A percentile compares a stretch with the other conserved stretches of the same genome.
These are phyloP conservation scores for Coffea humblotiana DNA, from an alignment of 305 asterid genomes.

Conservation along the genomic window DNA sequence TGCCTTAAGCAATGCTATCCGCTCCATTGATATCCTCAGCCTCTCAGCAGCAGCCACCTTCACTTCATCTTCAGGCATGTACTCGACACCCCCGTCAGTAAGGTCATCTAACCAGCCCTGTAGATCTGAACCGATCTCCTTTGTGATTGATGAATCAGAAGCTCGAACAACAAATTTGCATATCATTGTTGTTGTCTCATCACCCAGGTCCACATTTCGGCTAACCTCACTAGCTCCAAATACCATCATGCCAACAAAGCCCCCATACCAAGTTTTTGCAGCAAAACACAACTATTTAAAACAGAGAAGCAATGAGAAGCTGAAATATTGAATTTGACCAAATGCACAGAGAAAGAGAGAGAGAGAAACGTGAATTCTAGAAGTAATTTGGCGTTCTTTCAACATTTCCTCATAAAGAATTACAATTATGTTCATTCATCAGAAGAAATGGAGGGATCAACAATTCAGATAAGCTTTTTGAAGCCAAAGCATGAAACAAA, in stretches of 20 bases:
- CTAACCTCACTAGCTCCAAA: slow-evolving; percentile 97
- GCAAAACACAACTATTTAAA: slow-evolving; percentile 78
- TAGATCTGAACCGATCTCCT: slow-evolving; percentile 77
- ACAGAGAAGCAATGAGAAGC: not conserved
- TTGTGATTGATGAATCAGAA: slow-evolving; percentile 79
- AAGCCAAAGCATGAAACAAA: no score
- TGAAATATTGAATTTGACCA: not conserved
- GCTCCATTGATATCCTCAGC: slow-evolving; percentile 76
- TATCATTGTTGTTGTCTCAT: slow-evolving; percentile 91
- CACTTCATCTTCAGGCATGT: slow-evolving; percentile 93
- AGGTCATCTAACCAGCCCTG: slow-evolving; percentile 94
- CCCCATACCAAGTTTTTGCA: slow-evolving; percentile 97
- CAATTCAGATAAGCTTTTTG: not conserved
- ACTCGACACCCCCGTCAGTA: slow-evolving; percentile 75
- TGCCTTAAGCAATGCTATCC: slow-evolving; percentile 77
- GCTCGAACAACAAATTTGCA: slow-evolving; percentile 93
- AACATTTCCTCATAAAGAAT: not conserved
- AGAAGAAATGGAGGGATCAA: not conserved
- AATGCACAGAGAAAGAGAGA: not conserved
- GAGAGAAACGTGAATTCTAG: not conserved
- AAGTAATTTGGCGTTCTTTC: not conserved
- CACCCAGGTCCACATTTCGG: slow-evolving; percentile 93
- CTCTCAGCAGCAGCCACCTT: slow-evolving; percentile 77
- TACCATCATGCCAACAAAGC: slow-evolving; percentile 90
- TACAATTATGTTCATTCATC: not conserved